These are phyloP conservation scores for Calamus simplicifolius DNA, from an alignment of 176 grass and related monocot genomes.

Conservation along the genomic window DNA sequence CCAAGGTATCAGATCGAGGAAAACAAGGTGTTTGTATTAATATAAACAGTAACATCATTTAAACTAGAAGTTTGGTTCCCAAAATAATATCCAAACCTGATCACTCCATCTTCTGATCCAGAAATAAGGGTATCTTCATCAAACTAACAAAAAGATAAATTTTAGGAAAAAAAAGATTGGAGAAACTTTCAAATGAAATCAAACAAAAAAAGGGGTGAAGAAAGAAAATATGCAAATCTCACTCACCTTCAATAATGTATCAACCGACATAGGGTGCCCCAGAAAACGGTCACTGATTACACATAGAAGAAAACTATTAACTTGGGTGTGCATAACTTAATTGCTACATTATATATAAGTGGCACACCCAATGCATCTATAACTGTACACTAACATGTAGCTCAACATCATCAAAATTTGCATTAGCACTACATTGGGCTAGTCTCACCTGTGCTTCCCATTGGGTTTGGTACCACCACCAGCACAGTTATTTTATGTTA, in stretches of 20 bases:
- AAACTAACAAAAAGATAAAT: constrained; percentile 42
- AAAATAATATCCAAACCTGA: constrained; percentile 44
- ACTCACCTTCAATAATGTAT: constrained; percentile 84
- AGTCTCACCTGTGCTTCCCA: no score
- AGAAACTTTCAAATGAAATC: no score
- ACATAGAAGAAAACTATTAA: constrained; percentile 11
- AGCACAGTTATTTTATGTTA: no score
- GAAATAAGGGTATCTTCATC: constrained; percentile 94
- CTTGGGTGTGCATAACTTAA: background rate
- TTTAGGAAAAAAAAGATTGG: background rate
- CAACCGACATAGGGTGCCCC: constrained; percentile 77
- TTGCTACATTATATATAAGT: background rate
- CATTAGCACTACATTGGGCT: no score
- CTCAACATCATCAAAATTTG: no score
- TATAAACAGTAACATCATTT: no score
- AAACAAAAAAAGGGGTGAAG: background rate
- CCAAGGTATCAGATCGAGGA: background rate
- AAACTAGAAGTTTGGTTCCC: no score
- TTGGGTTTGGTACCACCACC: no score
- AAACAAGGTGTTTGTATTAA: background rate
- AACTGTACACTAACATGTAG: no score
- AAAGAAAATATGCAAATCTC: constrained; percentile 3
- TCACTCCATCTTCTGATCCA: constrained; percentile 73
- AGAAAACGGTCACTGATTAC: constrained; percentile 76
- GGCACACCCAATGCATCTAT: background rate